These are phyloP conservation scores for Myxozyma melibiosi DNA, from an alignment of 805 yeast species.

Conservation along the genomic window DNA sequence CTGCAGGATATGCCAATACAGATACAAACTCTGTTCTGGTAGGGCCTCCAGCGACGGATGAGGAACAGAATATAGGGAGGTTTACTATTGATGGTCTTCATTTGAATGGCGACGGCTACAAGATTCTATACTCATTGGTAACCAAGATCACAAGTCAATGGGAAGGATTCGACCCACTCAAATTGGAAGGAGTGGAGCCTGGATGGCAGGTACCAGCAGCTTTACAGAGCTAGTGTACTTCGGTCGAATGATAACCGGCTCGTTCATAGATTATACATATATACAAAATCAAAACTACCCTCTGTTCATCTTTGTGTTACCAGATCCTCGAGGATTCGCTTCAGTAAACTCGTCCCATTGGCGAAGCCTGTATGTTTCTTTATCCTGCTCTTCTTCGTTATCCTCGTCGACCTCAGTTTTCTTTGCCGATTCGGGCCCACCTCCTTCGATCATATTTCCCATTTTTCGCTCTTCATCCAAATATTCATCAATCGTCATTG, in stretches of 20 bases:
- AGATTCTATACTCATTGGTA: constrained; percentile 15
- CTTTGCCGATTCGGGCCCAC: constrained; percentile 34
- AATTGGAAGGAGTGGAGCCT: constrained; percentile 35
- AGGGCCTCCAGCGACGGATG: constrained; percentile 6
- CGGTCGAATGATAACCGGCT: no score
- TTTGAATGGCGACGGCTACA: constrained; percentile 37
- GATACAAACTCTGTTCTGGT: not conserved
- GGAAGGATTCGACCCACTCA: constrained; percentile 9
- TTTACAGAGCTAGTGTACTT: not conserved
- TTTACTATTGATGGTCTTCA: constrained; percentile 33
- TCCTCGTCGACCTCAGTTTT: constrained; percentile 64
- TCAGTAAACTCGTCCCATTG: constrained; percentile 95
- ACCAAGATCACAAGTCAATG: constrained; percentile 3
- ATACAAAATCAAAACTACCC: constrained; percentile 47
- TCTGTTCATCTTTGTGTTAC: constrained; percentile 69
- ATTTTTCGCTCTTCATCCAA: constrained; percentile 80
- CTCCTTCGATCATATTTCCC: constrained; percentile 66
- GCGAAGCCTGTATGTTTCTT: constrained; percentile 72
- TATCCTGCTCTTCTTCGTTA: constrained; percentile 59
- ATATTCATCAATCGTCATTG: constrained; percentile 92
- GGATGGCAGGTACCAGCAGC: constrained; percentile 35
- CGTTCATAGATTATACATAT: not conserved
- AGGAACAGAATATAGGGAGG: constrained; percentile 4
- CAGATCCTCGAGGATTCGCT: constrained; percentile 80
- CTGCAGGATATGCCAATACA: constrained; percentile 23